Evolutionary conservation across 495 filamentous ascomycete genomes (phyloP).

Genomic region (Neurospora sublineolata): DNA sequence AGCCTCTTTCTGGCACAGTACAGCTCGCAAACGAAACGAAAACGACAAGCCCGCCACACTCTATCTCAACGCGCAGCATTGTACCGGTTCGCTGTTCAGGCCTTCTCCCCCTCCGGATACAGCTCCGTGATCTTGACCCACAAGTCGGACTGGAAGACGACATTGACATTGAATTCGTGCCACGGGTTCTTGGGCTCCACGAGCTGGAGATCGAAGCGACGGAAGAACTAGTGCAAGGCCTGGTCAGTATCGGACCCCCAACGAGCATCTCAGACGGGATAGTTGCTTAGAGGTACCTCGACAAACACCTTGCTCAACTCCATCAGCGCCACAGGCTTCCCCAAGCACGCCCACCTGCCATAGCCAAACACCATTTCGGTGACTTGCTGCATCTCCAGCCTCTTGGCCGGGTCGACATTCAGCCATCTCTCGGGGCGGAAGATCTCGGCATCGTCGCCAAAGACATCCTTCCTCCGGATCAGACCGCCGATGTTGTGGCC

Average conservation of each 20-base stretch:
- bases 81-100: neutral
- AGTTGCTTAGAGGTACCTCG: slow-evolving; percentile 33
- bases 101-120: neutral
- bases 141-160: neutral
- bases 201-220: slow-evolving; percentile 36
- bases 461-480: slow-evolving; percentile 17
- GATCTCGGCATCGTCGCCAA: slow-evolving; percentile 27
- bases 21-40: no score
- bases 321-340: slow-evolving; percentile 24
- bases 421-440: slow-evolving; percentile 47
- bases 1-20: no score
- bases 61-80: no score
- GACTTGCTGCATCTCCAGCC: slow-evolving; percentile 20
- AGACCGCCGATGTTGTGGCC: slow-evolving; percentile 33
- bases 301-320: slow-evolving; percentile 42
- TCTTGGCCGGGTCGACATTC: slow-evolving; percentile 18
- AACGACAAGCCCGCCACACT: no score
- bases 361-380: slow-evolving; percentile 20
- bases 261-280: neutral
- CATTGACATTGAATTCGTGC: slow-evolving; percentile 1
- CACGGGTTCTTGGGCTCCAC: slow-evolving; percentile 32
- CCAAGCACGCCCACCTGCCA: slow-evolving; percentile 27
- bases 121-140: neutral
- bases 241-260: neutral
- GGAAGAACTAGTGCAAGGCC: neutral